Evolutionary conservation across 2,329 filamentous ascomycete genomes (phyloP), one percentile per base, ranked within the genome.

Genomic region (Sphaerulina vaccinii): DNA sequence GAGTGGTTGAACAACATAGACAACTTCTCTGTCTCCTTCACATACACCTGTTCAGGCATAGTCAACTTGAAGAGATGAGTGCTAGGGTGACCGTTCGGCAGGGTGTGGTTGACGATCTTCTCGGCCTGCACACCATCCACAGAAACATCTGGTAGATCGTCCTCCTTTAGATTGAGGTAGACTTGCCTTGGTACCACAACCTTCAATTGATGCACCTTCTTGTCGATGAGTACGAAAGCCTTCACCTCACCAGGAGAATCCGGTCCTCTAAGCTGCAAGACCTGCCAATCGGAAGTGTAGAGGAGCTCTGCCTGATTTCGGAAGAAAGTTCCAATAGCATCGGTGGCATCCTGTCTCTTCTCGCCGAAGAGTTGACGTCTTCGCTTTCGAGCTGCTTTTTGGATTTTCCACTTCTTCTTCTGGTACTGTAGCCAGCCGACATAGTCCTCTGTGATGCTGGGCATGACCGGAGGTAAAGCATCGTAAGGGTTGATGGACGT

Each of bases 331-430:
- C 85, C 86, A 59, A 87, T 77, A 0, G 79, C 78, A 65, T 86
- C 82, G 2, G 78, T 76, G 11, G 79, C 74, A 61, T 80, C 75
- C 42, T 77, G 77, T 9, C 85, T 81, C 51, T 87, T 85, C 64
- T 99, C 92, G 54, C 93, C 93, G 64, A 99, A 99, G 1, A 99
- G 77, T 68, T 99, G 93, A 42, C 92, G 83, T 58, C 95, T 81
- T 37, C 92, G 85, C 54, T 86, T 79, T 18, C 93, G 84, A 27
- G 92, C 90, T 68, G 95, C 87, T 66, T 90, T 95, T 68, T 99
- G 93, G 32, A 97, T 86, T 74, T 92, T 96, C 93, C 93, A 99
- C 71, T 99, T 99, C 73, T 91, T 84, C 72, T 99, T 99, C 68
- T 99, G 93, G 65, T 97, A 97, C 65, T 87, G 80, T 47, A 99